Evolutionary conservation across 2,329 filamentous ascomycete species (phyloP).

Genomic region (Trichoderma cornu-damae): DNA sequence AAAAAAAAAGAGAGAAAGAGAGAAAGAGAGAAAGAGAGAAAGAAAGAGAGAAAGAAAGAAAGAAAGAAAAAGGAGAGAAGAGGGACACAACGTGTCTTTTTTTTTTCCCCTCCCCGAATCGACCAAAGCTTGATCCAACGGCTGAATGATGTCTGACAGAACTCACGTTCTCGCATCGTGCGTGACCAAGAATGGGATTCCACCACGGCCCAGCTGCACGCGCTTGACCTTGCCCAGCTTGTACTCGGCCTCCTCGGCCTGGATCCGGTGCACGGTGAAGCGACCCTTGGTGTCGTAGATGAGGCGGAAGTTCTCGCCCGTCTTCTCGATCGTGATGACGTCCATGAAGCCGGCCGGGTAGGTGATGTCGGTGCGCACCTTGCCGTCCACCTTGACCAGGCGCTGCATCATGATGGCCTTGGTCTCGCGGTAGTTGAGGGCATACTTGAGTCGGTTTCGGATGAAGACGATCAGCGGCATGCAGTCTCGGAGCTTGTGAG

Average conservation of each 20-base stretch:
- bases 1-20: not conserved
- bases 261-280: constrained; percentile 99
- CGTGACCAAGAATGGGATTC: constrained; percentile 99
- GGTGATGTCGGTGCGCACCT: constrained; percentile 97
- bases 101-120: constrained; percentile 36
- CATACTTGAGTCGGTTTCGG: constrained; percentile 96
- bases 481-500: constrained; percentile 99
- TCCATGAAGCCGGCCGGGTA: constrained; percentile 99
- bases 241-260: constrained; percentile 97
- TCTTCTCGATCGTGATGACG: constrained; percentile 99
- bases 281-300: constrained; percentile 99
- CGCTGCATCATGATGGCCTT: constrained; percentile 99
- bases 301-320: constrained; percentile 99
- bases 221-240: constrained; percentile 99
- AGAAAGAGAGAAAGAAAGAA: not conserved
- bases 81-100: not conserved
- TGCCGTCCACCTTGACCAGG: constrained; percentile 98
- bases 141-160: constrained; percentile 97
- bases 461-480: constrained; percentile 99
- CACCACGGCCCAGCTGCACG: constrained; percentile 97
- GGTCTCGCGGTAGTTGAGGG: constrained; percentile 96
- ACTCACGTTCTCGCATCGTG: constrained; percentile 99
- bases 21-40: not conserved
- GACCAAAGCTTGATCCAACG: constrained; percentile 99
- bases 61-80: not conserved